Evolutionary conservation across 768 basidiomycete genomes (phyloP), one percentile per base, ranked within the genome.

Genomic region (Tulasnella sp.): DNA sequence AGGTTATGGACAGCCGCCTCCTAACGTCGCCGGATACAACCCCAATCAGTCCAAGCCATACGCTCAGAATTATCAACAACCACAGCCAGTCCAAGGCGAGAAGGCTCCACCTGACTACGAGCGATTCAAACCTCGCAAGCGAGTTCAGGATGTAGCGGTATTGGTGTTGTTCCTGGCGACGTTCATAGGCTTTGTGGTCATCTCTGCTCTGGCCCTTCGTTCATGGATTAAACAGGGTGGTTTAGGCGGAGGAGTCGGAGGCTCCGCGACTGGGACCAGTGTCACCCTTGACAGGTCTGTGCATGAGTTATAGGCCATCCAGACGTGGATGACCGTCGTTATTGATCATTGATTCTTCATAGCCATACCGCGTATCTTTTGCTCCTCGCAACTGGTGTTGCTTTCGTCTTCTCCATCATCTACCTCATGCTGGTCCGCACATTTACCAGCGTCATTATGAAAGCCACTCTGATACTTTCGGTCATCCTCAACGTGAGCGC

Each of bases 341-440:
- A 23, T 47, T 45, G 47, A 26, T 51, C 15, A 32, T n/a, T 58
- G 21, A 63, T 17, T 17, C 8, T 17, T 27, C 21, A 61, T 10
- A 86, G 86, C 69, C 82, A 83, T 65, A 84, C 88, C 0, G 82
- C 82, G 2, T 87, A 84, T 66, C 79, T 91, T n/a, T 73, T 90
- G 8, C 76, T 90, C 27, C 73, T 91, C 44, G 80, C 88, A 44
- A 81, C 84, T 2, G 88, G 77, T 5, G 78, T 81, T 17, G 86
- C 80, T 1, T 70, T 90, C 9, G 62, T 86, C 10, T 73, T 91
- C 15, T 86, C 88, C 7, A 71, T 77, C 1, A 43, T 77, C 9
- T 90, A 86, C 67, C 77, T 91, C 48, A 75, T 86, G 71, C 74
- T 90, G 61, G 77, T 83, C 19, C 81, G 88, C 26, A 72, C 76